phyloP scores from a whole-genome alignment of 75 land plant genomes.

The Isoetes taiwanensis region DNA sequence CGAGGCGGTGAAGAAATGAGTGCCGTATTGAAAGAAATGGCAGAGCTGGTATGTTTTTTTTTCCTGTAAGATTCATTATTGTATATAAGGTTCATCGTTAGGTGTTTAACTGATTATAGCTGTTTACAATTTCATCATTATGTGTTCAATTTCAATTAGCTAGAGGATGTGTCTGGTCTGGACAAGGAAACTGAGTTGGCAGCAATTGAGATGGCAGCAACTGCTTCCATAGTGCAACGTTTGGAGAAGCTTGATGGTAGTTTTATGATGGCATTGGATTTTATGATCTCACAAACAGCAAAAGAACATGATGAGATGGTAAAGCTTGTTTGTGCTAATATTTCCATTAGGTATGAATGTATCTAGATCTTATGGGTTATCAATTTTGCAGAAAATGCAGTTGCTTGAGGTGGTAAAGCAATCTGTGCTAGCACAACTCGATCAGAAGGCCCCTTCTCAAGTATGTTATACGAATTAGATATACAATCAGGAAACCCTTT shows the following conservation, averaged over 20 bases:
- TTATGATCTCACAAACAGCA: constrained; percentile 66
- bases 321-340: constrained; percentile 6
- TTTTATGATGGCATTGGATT: constrained; percentile 90
- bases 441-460: constrained; percentile 81
- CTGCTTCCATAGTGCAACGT: constrained; percentile 79
- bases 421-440: constrained; percentile 71
- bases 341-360: too few species aligned
- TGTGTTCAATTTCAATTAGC: constrained; percentile 10
- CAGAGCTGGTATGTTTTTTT: constrained; percentile 38
- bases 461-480: constrained; percentile 19
- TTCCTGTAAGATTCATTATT: neutral
- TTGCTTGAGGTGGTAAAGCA: constrained; percentile 88
- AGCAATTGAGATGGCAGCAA: constrained; percentile 79
- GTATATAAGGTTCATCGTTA: neutral
- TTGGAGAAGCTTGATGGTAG: constrained; percentile 84
- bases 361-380: neutral
- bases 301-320: constrained; percentile 68
- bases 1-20: constrained; percentile 86
- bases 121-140: neutral
- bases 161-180: constrained; percentile 64
- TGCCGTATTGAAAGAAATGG: constrained; percentile 68
- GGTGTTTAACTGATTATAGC: neutral
- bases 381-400: constrained; percentile 47
- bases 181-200: constrained; percentile 53
- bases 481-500: neutral